These are phyloP conservation scores for Diplogelasinospora grovesii DNA, from an alignment of 495 filamentous ascomycete species.

Conservation along the genomic window DNA sequence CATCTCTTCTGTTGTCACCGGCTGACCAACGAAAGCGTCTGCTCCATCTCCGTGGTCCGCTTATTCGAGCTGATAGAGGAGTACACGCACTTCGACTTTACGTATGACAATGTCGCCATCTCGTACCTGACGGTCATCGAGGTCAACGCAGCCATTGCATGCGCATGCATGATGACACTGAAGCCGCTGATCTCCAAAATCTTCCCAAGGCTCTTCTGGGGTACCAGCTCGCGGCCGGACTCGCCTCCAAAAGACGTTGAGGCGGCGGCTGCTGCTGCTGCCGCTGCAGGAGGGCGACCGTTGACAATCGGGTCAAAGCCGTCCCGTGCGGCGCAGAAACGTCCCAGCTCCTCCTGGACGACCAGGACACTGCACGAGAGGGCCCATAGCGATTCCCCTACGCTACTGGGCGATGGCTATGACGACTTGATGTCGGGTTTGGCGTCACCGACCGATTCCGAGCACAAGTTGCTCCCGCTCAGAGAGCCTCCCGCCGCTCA, in stretches of 20 bases:
- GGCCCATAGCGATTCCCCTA: too few relatives aligned
- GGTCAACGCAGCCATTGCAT: slow-evolving; percentile 28
- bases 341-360: too few relatives aligned
- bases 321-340: not conserved
- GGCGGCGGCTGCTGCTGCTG: not conserved
- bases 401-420: too few relatives aligned
- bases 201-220: slow-evolving; percentile 14
- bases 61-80: slow-evolving; percentile 19
- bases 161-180: slow-evolving; percentile 29
- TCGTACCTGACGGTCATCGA: slow-evolving; percentile 26
- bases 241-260: not conserved
- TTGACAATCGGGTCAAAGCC: slow-evolving; percentile 12
- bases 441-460: too few relatives aligned
- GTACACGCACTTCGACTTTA: slow-evolving; percentile 12
- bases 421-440: too few relatives aligned
- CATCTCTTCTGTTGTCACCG: not conserved
- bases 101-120: slow-evolving; percentile 20
- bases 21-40: slow-evolving; percentile 11
- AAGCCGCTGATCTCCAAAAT: slow-evolving; percentile 17
- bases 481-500: too few relatives aligned
- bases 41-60: slow-evolving; percentile 23
- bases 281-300: not conserved
- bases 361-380: too few relatives aligned
- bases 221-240: slow-evolving; percentile 1
- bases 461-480: too few relatives aligned